Conservation (phyloP, 1,139 yeast genomes). For the Zygosaccharomyces pseudobailii region DNA sequence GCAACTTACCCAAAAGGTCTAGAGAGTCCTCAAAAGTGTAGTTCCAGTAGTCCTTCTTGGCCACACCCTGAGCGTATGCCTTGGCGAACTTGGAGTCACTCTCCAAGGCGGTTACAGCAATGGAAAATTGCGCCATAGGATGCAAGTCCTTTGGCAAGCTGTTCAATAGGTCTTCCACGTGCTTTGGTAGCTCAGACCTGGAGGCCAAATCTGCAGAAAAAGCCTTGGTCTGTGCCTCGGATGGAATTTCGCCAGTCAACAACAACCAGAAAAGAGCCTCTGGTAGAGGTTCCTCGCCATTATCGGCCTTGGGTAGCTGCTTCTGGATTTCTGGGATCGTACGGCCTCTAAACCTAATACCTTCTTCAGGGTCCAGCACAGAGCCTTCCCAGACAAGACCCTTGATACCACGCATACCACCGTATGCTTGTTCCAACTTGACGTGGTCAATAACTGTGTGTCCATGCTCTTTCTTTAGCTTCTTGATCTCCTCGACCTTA, state of each 20-base stretch:
- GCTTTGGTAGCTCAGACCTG: conserved; percentile 52
- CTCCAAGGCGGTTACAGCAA: conserved; percentile 58
- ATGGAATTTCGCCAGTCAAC: conserved; percentile 58
- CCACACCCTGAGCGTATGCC: conserved; percentile 64
- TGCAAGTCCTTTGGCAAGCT: conserved; percentile 53
- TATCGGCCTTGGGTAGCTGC: conserved; percentile 85
- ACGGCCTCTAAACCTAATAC: conserved; percentile 96
- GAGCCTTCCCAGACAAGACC: conserved; percentile 99
- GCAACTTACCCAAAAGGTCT: conserved; percentile 61
- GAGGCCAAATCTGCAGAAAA: conserved; percentile 55
- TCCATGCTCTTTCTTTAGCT: conserved; percentile 84
- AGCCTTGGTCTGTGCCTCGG: conserved; percentile 49
- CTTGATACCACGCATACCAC: conserved; percentile 99
- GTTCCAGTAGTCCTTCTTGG: conserved; percentile 66
- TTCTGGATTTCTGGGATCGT: conserved; percentile 94
- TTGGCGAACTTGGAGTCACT: conserved; percentile 59
- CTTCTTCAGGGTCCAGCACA: conserved; percentile 95
- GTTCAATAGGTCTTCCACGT: conserved; percentile 50
- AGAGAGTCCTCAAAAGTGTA: conserved; percentile 62
- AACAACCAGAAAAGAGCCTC: conserved; percentile 62
- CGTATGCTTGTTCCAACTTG: conserved; percentile 92
- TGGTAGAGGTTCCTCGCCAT: conserved; percentile 68
- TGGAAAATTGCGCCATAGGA: conserved; percentile 69
- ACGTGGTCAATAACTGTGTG: conserved; percentile 91
- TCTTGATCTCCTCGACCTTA: conserved; percentile 87